A percentile compares a stretch with the other conserved stretches of the same genome.
These are phyloP conservation scores for Chytriomyces confervae DNA, from an alignment of 192 early-diverging fungal genomes.

Conservation along the genomic window DNA sequence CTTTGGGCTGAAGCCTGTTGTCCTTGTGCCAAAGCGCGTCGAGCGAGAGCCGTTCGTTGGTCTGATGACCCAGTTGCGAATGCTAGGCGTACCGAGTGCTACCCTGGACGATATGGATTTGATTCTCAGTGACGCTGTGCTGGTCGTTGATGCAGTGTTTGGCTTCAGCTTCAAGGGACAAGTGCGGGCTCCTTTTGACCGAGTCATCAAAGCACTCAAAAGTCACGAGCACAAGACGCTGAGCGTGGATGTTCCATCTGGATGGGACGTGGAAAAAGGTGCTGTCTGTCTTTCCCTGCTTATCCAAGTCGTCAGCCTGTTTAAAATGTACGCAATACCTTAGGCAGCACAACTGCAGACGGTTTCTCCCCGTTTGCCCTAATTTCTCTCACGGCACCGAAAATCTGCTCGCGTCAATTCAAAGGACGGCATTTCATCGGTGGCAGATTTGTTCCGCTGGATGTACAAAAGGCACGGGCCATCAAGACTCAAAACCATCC, in stretches of 20 bases:
- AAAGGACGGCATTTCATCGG: slow-evolving; percentile 77
- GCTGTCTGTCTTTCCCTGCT: neutral
- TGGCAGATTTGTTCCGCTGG: slow-evolving; percentile 85
- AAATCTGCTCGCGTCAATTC: slow-evolving; percentile 74
- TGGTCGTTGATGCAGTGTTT: slow-evolving; percentile 90
- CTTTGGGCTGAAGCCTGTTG: slow-evolving; percentile 81
- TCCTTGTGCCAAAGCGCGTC: neutral
- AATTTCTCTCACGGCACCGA: slow-evolving; percentile 92
- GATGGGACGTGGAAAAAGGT: slow-evolving; percentile 93
- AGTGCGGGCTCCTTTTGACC: slow-evolving; percentile 76
- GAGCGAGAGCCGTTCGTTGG: neutral
- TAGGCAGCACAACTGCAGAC: slow-evolving; percentile 52
- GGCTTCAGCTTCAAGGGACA: slow-evolving; percentile 89
- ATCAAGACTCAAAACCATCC: neutral
- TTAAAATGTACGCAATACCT: neutral
- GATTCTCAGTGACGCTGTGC: slow-evolving; percentile 52
- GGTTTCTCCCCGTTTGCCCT: slow-evolving; percentile 81
- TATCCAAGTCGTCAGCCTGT: neutral
- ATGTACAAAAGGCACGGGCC: slow-evolving; percentile 54
- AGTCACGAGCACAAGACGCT: slow-evolving; percentile 47
- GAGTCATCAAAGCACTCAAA: slow-evolving; percentile 58
- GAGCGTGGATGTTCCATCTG: slow-evolving; percentile 91
- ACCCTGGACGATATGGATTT: slow-evolving; percentile 36
- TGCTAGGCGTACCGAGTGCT: slow-evolving; percentile 71
- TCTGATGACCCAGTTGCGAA: slow-evolving; percentile 73